These are phyloP conservation scores for Cavenderia fasciculata DNA, from an alignment of 78 protist genomes.

Conservation along the genomic window DNA sequence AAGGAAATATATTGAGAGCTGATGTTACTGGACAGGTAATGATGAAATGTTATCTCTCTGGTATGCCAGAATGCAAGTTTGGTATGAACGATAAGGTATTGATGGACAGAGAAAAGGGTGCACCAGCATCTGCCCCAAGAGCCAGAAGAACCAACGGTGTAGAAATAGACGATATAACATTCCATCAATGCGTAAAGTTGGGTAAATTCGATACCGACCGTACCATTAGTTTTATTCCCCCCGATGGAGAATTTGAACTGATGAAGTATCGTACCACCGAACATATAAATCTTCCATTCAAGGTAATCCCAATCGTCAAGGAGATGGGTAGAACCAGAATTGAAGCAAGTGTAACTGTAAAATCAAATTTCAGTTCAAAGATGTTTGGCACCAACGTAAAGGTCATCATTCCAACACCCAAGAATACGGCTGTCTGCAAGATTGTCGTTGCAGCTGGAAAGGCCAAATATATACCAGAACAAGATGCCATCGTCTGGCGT, in stretches of 20 bases:
- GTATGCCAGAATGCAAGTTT: slow-evolving; percentile 99
- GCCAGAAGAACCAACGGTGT: slow-evolving; percentile 63
- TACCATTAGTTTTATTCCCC: slow-evolving; percentile 97
- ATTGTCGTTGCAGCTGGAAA: slow-evolving; percentile 86
- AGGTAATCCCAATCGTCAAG: slow-evolving; percentile 90
- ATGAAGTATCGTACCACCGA: slow-evolving; percentile 98
- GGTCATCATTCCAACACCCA: slow-evolving; percentile 93
- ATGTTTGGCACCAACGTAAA: slow-evolving; percentile 77
- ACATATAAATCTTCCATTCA: slow-evolving; percentile 94
- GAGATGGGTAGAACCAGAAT: slow-evolving; percentile 94
- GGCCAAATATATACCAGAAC: slow-evolving; percentile 95
- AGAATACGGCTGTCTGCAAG: slow-evolving; percentile 93
- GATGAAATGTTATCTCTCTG: slow-evolving; percentile 93
- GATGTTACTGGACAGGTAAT: slow-evolving; percentile 95
- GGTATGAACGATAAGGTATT: slow-evolving; percentile 97
- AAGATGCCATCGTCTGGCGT: slow-evolving; percentile 93
- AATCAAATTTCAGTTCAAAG: slow-evolving; percentile 79
- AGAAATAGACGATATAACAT: slow-evolving; percentile 95
- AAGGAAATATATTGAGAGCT: slow-evolving; percentile 87
- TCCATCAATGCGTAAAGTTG: slow-evolving; percentile 99
- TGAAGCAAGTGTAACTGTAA: slow-evolving; percentile 89
- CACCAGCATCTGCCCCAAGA: slow-evolving; percentile 4
- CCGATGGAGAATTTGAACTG: slow-evolving; percentile 99
- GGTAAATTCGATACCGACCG: slow-evolving; percentile 94
- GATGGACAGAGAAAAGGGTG: slow-evolving; percentile 48